Evolutionary conservation across 108 stramenopile species (phyloP).

Genomic region (Nitzschia palea): DNA sequence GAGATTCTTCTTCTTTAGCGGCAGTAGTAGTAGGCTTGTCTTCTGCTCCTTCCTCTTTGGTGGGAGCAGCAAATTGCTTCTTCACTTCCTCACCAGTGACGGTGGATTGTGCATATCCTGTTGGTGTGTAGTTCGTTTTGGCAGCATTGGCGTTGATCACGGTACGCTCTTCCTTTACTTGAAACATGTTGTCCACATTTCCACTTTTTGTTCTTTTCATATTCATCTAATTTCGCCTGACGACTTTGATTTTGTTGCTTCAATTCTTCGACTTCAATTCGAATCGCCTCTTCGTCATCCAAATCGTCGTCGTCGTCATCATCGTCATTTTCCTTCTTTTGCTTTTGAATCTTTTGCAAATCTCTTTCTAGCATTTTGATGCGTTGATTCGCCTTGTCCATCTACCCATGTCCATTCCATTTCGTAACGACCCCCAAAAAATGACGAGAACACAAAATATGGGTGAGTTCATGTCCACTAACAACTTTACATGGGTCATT

Average conservation of each 20-base stretch:
- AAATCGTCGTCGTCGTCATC: constrained; percentile 84
- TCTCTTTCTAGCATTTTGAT: constrained; percentile 77
- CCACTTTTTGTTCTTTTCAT: constrained; percentile 97
- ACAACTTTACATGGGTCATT: too few species aligned
- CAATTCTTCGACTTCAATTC: constrained; percentile 79
- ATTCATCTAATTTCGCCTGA: constrained; percentile 80
- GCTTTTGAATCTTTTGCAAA: constrained; percentile 46
- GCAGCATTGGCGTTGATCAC: constrained; percentile 82
- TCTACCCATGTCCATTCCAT: too few species aligned
- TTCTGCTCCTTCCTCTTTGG: constrained; percentile 15
- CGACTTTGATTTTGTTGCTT: constrained; percentile 54
- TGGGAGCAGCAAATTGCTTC: constrained; percentile 27
- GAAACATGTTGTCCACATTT: constrained; percentile 97
- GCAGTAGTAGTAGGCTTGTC: too few species aligned
- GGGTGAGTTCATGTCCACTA: background rate
- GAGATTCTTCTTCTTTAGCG: background rate
- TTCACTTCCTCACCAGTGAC: constrained; percentile 42
- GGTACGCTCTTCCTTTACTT: constrained; percentile 91
- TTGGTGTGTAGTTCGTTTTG: constrained; percentile 63
- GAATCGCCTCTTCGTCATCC: constrained; percentile 81
- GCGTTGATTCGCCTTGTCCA: constrained; percentile 80
- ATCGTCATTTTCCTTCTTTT: constrained; percentile 23
- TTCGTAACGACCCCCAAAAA: too few species aligned
- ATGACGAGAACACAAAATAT: background rate
- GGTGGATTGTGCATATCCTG: constrained; percentile 64